phyloP scores from a whole-genome alignment of 306 rosid species.

The Mimosa pudica region DNA sequence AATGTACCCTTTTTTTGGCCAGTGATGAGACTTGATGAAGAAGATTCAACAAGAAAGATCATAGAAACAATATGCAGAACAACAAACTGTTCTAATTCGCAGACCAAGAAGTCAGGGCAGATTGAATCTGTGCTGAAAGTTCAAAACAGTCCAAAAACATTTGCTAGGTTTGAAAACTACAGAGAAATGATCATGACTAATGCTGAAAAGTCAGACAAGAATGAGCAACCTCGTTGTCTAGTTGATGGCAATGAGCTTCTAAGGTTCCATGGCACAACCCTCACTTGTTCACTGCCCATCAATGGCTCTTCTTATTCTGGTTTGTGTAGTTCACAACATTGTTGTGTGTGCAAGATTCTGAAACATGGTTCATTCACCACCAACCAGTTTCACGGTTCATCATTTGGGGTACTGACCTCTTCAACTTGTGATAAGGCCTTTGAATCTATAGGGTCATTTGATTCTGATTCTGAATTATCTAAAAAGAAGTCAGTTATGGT shows the following conservation, averaged over 20 bases:
- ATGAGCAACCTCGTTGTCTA: constrained; percentile 57
- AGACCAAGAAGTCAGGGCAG: constrained; percentile 17
- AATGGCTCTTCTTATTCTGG: constrained; percentile 32
- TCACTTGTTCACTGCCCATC: constrained; percentile 58
- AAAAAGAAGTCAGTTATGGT: constrained; percentile 47
- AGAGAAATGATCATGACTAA: constrained; percentile 56
- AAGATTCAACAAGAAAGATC: constrained; percentile 50
- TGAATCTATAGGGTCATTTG: constrained; percentile 32
- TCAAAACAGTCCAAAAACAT: constrained; percentile 43
- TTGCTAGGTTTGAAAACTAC: constrained; percentile 55
- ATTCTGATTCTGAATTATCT: background rate
- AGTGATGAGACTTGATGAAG: constrained; percentile 50
- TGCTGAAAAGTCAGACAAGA: constrained; percentile 40
- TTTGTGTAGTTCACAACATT: constrained; percentile 43
- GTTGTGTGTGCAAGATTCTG: constrained; percentile 60
- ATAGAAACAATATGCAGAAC: constrained; percentile 59
- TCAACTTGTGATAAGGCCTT: constrained; percentile 56
- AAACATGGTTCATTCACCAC: constrained; percentile 50
- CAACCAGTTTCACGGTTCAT: constrained; percentile 34
- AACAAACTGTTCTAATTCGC: constrained; percentile 33
- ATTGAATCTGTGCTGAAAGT: constrained; percentile 59
- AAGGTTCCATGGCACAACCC: constrained; percentile 63
- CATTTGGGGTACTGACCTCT: constrained; percentile 41
- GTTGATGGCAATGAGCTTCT: constrained; percentile 75
- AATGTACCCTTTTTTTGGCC: constrained; percentile 4